Conservation (phyloP, 2,329 filamentous ascomycete species). For the Graphilbum ipis-grandicollis region DNA sequence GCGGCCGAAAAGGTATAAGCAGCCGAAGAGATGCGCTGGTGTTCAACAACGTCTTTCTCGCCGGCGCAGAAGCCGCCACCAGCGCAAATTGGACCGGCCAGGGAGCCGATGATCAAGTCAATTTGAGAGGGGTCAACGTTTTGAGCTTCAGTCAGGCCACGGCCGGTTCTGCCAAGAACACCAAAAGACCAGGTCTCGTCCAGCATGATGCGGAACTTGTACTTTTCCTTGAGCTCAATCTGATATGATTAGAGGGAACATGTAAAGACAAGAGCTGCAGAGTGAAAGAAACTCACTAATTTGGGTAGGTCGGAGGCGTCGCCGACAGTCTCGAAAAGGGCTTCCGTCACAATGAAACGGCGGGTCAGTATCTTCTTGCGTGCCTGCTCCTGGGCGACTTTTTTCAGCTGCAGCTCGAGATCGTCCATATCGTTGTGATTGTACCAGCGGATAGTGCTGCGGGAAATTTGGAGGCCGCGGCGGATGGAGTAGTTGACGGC, state of each 20-base stretch:
- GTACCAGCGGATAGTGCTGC: slow-evolving; percentile 85
- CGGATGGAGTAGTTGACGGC: slow-evolving; percentile 88
- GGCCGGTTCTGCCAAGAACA: slow-evolving; percentile 76
- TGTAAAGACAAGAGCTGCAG: no score
- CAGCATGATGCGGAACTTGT: slow-evolving; percentile 95
- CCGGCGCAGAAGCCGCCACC: slow-evolving; percentile 95
- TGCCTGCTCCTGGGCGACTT: slow-evolving; percentile 73
- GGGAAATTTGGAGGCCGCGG: slow-evolving; percentile 82
- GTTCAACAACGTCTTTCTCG: slow-evolving; percentile 78
- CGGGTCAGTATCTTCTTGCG: slow-evolving; percentile 74
- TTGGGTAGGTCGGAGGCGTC: slow-evolving; percentile 74
- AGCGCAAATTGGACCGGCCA: slow-evolving; percentile 77
- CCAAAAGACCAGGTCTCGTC: slow-evolving; percentile 98
- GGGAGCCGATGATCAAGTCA: slow-evolving; percentile 92
- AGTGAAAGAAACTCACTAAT: slow-evolving; percentile 38
- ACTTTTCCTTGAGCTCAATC: slow-evolving; percentile 84
- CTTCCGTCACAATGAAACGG: slow-evolving; percentile 91
- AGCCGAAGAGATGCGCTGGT: slow-evolving; percentile 83
- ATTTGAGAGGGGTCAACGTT: slow-evolving; percentile 87
- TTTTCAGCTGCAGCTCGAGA: slow-evolving; percentile 67
- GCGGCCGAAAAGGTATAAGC: slow-evolving; percentile 95
- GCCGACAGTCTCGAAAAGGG: slow-evolving; percentile 77
- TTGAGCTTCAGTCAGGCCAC: slow-evolving; percentile 86
- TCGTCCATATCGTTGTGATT: slow-evolving; percentile 95
- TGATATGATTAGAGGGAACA: slow-evolving; percentile 37